phyloP scores from a whole-genome alignment of 208 protist species.

The Phytomonas francai region DNA sequence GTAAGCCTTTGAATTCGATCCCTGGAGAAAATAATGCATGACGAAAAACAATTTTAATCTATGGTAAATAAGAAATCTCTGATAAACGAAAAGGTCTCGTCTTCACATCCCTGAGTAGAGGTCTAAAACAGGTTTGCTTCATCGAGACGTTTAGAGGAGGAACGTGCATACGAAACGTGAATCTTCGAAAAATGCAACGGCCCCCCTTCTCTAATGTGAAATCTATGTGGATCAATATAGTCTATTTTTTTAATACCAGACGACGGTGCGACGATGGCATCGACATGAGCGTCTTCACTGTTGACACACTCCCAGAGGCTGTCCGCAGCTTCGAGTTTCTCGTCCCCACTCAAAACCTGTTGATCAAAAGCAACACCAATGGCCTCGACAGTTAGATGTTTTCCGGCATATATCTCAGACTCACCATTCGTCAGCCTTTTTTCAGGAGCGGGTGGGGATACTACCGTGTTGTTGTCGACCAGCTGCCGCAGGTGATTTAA shows the following conservation, averaged over 20 bases:
- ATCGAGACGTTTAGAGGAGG: neutral
- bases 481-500: slow-evolving; percentile 20
- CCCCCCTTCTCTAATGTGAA: neutral
- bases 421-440: neutral
- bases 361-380: slow-evolving; percentile 11
- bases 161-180: neutral
- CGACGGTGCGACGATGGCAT: slow-evolving; percentile 1
- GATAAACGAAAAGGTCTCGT: neutral
- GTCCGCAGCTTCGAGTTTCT: neutral
- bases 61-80: neutral
- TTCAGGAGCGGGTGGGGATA: neutral
- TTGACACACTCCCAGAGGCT: neutral
- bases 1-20: neutral
- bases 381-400: neutral
- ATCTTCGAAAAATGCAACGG: neutral
- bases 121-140: neutral
- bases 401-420: neutral
- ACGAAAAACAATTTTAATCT: neutral
- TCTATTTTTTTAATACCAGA: slow-evolving; percentile 7
- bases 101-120: neutral
- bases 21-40: neutral
- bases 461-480: neutral
- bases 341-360: neutral
- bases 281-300: neutral
- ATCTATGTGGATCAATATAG: neutral